A percentile compares a stretch with the other conserved stretches of the same genome.
Conservation (phyloP, 2,329 filamentous ascomycete genomes). For the Amphichorda felina region DNA sequence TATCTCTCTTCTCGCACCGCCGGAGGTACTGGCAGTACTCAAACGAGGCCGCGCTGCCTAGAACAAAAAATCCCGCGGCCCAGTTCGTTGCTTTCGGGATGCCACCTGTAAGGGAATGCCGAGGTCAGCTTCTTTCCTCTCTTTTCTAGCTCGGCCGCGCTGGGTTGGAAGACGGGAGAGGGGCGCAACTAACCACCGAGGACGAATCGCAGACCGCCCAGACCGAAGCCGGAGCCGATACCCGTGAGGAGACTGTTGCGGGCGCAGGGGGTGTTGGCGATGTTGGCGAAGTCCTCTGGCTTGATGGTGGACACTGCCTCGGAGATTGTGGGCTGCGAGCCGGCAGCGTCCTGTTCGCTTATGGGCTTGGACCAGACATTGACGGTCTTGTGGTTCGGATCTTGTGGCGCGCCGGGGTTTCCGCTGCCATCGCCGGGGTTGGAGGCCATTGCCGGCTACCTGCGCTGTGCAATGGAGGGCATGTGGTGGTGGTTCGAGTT, state of each 20-base stretch:
- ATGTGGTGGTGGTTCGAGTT: not conserved
- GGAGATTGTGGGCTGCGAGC: constrained; percentile 12
- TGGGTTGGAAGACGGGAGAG: not conserved
- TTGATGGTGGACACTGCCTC: constrained; percentile 59
- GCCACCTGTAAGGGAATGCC: constrained; percentile 13
- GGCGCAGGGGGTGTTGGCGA: constrained; percentile 75
- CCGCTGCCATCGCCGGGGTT: not conserved
- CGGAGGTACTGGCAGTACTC: constrained; percentile 75
- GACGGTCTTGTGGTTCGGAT: constrained; percentile 3
- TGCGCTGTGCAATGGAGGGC: not conserved
- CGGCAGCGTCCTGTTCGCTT: constrained; percentile 1
- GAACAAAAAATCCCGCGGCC: constrained; percentile 68
- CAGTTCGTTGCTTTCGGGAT: constrained; percentile 57
- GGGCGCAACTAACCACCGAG: constrained; percentile 1
- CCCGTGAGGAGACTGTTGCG: constrained; percentile 73
- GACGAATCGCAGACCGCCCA: constrained; percentile 57
- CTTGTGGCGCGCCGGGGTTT: not conserved
- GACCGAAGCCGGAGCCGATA: constrained; percentile 65
- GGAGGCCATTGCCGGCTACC: constrained; percentile 2
- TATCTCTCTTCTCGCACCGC: constrained; percentile 64
- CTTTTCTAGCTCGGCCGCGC: not conserved
- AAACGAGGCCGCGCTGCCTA: constrained; percentile 60
- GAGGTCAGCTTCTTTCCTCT: not conserved
- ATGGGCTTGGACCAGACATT: constrained; percentile 5
- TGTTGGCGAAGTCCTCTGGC: constrained; percentile 53